Conservation (phyloP, 2,329 filamentous ascomycete species). For the Grosmannia huntii region DNA sequence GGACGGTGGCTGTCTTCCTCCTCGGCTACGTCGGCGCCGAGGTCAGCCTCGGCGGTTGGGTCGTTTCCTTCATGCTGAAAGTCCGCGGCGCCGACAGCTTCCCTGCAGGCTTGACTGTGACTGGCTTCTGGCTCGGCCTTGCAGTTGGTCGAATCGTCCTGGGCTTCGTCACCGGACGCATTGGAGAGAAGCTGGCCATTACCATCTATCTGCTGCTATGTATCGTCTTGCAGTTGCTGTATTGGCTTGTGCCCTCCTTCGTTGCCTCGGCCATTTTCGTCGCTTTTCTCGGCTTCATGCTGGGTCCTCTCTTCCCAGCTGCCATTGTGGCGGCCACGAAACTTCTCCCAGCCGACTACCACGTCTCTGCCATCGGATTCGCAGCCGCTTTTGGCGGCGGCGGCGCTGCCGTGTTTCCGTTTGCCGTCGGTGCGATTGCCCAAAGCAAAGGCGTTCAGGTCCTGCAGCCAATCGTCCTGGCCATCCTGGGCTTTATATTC, state of each 20-base stretch:
- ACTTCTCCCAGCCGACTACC: constrained; percentile 57
- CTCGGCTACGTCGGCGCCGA: constrained; percentile 71
- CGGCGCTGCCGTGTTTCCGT: constrained; percentile 54
- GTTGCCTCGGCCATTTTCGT: constrained; percentile 61
- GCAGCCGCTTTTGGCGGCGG: constrained; percentile 64
- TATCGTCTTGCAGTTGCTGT: constrained; percentile 55
- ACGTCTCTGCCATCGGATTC: constrained; percentile 73
- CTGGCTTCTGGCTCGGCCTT: constrained; percentile 75
- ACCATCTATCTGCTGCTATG: constrained; percentile 49
- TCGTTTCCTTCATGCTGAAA: constrained; percentile 76
- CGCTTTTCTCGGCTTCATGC: constrained; percentile 61
- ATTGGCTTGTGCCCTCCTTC: constrained; percentile 73
- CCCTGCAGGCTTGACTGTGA: constrained; percentile 60
- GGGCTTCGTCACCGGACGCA: constrained; percentile 60
- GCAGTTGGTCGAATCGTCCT: constrained; percentile 60
- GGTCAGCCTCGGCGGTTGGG: constrained; percentile 52
- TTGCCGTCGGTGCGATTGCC: constrained; percentile 58
- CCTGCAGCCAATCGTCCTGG: constrained; percentile 42
- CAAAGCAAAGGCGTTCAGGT: constrained; percentile 41
- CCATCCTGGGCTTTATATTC: constrained; percentile 31
- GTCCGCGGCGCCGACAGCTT: constrained; percentile 58
- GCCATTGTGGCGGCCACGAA: constrained; percentile 63
- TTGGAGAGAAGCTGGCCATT: constrained; percentile 59
- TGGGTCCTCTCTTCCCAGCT: constrained; percentile 68
- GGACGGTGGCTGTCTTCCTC: constrained; percentile 62